Evolutionary conservation across 2,329 filamentous ascomycete genomes (phyloP).

Genomic region (Fusarium penzigii): DNA sequence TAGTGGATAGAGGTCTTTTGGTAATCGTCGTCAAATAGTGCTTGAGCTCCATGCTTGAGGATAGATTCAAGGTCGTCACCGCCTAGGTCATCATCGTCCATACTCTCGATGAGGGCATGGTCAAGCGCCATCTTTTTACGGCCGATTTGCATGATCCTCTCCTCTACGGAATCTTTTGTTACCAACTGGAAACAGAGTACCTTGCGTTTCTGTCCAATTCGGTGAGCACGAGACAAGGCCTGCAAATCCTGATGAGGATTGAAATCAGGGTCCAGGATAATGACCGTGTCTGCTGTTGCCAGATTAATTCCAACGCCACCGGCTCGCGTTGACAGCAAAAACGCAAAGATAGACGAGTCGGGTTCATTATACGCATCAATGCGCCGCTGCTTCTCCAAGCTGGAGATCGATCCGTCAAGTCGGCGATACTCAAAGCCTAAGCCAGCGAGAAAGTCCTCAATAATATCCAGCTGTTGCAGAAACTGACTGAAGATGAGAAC

Average conservation of each 20-base stretch:
- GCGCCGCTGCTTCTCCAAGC: constrained; percentile 86
- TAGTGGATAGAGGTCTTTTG: constrained; percentile 76
- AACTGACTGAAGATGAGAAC: constrained; percentile 98
- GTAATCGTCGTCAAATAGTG: constrained; percentile 77
- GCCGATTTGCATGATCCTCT: constrained; percentile 95
- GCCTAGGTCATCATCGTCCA: constrained; percentile 81
- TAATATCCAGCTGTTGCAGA: constrained; percentile 79
- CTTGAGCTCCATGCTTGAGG: constrained; percentile 81
- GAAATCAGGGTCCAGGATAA: constrained; percentile 95
- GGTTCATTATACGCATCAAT: constrained; percentile 94
- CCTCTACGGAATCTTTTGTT: constrained; percentile 85
- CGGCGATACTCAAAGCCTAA: constrained; percentile 74
- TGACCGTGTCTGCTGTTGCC: constrained; percentile 94
- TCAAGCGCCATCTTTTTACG: constrained; percentile 96
- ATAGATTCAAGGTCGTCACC: constrained; percentile 84
- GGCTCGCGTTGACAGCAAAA: constrained; percentile 89
- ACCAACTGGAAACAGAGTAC: constrained; percentile 95
- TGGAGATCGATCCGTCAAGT: constrained; percentile 80
- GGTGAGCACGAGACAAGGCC: constrained; percentile 88
- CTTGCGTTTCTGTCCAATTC: constrained; percentile 94
- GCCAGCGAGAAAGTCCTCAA: constrained; percentile 87
- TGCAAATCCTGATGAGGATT: constrained; percentile 98
- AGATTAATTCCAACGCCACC: constrained; percentile 98
- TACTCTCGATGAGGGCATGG: constrained; percentile 88
- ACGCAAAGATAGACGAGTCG: constrained; percentile 80